Evolutionary conservation across 768 basidiomycete species (phyloP), one percentile per base, ranked within the genome.

Genomic region (Candolleomyces efflorescens): DNA sequence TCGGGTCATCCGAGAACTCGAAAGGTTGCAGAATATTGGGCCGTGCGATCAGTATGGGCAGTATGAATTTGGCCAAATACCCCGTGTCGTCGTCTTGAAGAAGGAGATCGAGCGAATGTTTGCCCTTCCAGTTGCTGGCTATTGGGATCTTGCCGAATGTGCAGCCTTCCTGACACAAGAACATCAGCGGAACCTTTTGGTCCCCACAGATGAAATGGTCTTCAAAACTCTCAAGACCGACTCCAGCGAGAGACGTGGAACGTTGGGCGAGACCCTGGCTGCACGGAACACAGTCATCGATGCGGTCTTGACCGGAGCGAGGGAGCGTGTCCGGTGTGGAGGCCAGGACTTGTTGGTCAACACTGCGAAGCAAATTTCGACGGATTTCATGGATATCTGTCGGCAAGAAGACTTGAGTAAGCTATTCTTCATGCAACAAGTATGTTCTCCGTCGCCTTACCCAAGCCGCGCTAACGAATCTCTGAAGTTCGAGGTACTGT

Each of bases 361-460:
- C 60, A 68, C 74, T 24, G 79, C 76, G 5, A 72, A 73, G 51
- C 58, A 66, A 12, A 61, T 81, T 2, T 69, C 73, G 1, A 68
- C 74, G 0, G 67, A 71, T 27, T 80, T 79, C 60, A 75, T 80
- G 76, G 79, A 81, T 60, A 64, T 82, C 17, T 81, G 80, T 61
- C 67, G 67, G 23, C 67, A 78, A 46, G 68, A 71, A 3, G 69
- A 74, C 24, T 62, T 82, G 36, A 71, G 79, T n/a, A 81, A 81
- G 60, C 65, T 82, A 2, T 79, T 82, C 61, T 81, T 78, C 61
- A 80, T 81, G 75, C 78, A 79, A 63, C 78, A 82, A 72, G 80
- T 79, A 53, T 13, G 69, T 66, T 10, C 9, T 17, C 20, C 32
- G 32, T 13, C 32, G 7, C 50, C 23, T 43, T 47, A 22, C 44